These are phyloP conservation scores for Geosmithia putterillii DNA, from an alignment of 2,329 filamentous ascomycete species.

Conservation along the genomic window DNA sequence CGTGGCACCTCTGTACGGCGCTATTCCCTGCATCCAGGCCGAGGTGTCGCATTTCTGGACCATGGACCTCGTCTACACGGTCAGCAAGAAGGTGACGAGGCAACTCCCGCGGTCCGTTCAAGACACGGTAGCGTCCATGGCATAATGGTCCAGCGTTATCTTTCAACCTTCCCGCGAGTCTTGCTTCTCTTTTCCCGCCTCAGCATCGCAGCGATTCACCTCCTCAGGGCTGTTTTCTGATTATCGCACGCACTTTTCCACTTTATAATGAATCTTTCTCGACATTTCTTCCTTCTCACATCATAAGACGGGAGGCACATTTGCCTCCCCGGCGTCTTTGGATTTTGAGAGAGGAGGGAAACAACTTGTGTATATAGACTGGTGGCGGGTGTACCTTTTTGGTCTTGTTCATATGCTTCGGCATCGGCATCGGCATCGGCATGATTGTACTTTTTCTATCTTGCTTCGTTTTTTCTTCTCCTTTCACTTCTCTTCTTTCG, in stretches of 20 bases:
- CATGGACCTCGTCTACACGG: constrained; percentile 54
- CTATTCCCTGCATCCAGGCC: constrained; percentile 55
- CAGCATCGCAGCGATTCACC: neutral
- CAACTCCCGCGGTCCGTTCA: constrained; percentile 31
- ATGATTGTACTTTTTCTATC: neutral
- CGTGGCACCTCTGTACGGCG: constrained; percentile 55
- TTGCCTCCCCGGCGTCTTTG: neutral
- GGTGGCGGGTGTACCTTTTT: neutral
- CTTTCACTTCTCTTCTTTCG: neutral
- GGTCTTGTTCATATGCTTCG: neutral
- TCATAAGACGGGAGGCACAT: too few species aligned
- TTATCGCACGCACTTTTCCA: neutral
- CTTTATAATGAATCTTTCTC: neutral
- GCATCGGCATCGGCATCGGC: neutral
- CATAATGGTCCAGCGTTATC: constrained; percentile 16
- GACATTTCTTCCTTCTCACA: too few species aligned
- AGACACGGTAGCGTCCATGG: constrained; percentile 26
- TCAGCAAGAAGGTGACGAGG: constrained; percentile 56
- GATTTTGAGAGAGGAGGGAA: too few species aligned
- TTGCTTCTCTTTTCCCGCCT: neutral
- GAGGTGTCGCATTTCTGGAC: constrained; percentile 61
- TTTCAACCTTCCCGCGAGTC: neutral
- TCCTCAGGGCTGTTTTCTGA: neutral
- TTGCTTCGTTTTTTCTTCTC: neutral
- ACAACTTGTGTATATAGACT: constrained; percentile 4